A percentile compares a stretch with the other conserved stretches of the same genome.
Evolutionary conservation across 208 protist genomes (phyloP).

Genomic region (Leishmania turanica): DNA sequence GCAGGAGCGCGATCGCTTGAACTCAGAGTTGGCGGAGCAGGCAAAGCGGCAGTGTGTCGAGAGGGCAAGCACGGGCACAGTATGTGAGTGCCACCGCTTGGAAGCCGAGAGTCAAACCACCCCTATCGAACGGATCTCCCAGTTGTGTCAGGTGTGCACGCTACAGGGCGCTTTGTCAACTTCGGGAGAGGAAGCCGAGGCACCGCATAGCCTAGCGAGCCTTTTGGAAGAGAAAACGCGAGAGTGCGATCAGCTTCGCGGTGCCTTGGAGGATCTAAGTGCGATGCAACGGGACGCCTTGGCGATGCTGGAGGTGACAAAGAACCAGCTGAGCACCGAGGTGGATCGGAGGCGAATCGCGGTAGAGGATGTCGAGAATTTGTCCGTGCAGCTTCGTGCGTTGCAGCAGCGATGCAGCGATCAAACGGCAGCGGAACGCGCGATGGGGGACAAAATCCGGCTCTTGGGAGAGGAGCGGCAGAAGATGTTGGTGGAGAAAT

Average conservation of each 20-base stretch:
- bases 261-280: conserved; percentile 53
- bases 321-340: conserved; percentile 50
- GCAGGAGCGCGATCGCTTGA: conserved; percentile 13
- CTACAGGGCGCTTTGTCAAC: neutral
- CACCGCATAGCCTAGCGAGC: conserved; percentile 11
- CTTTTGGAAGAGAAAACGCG: conserved; percentile 65
- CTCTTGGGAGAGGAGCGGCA: conserved; percentile 53
- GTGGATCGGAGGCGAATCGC: conserved; percentile 39
- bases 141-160: conserved; percentile 28
- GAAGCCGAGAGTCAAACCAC: conserved; percentile 26
- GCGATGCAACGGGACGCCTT: conserved; percentile 52
- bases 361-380: conserved; percentile 56
- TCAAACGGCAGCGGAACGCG: conserved; percentile 52
- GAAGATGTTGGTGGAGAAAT: conserved; percentile 32
- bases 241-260: conserved; percentile 68
- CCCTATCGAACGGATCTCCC: neutral
- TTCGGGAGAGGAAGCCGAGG: neutral
- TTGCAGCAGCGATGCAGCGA: conserved; percentile 74
- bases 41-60: neutral
- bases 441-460: conserved; percentile 45
- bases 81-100: neutral
- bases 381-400: conserved; percentile 66
- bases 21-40: neutral
- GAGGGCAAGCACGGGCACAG: neutral
- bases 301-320: conserved; percentile 42